These are phyloP conservation scores for Ceratocystis albifundus DNA, from an alignment of 2,329 filamentous ascomycete species.

Conservation along the genomic window DNA sequence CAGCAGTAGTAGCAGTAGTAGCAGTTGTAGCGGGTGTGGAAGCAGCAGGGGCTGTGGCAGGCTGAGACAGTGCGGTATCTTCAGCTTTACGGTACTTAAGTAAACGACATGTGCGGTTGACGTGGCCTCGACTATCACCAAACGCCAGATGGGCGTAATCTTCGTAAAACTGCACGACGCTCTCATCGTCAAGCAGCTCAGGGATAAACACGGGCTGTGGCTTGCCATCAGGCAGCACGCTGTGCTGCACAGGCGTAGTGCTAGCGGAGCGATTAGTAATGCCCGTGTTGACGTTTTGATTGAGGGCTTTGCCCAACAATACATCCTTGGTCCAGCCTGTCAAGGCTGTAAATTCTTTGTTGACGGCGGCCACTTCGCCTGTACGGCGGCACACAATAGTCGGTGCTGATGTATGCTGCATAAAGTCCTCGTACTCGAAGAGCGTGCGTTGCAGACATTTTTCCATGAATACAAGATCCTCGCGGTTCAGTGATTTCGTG, in stretches of 20 bases:
- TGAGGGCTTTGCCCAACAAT: conserved; percentile 73
- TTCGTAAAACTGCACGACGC: conserved; percentile 87
- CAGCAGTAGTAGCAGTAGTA: conserved; percentile 26
- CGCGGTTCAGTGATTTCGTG: conserved; percentile 72
- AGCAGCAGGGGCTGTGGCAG: not conserved
- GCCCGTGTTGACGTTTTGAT: conserved; percentile 73
- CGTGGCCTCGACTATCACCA: conserved; percentile 75
- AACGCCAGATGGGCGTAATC: conserved; percentile 90
- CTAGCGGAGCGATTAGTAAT: conserved; percentile 37
- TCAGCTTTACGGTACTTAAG: conserved; percentile 63
- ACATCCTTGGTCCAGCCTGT: conserved; percentile 92
- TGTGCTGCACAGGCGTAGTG: conserved; percentile 39
- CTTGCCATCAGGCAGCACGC: conserved; percentile 37
- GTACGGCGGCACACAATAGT: conserved; percentile 86
- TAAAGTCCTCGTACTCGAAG: conserved; percentile 86
- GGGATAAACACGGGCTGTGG: conserved; percentile 78
- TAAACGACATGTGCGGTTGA: conserved; percentile 71
- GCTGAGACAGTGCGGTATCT: conserved; percentile 23
- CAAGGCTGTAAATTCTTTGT: conserved; percentile 91
- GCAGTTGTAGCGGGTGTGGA: conserved; percentile 24
- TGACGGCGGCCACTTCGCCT: conserved; percentile 87
- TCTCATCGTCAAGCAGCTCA: conserved; percentile 86
- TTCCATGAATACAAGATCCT: conserved; percentile 94
- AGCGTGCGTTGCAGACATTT: conserved; percentile 90
- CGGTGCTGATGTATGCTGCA: conserved; percentile 76